Conservation (phyloP, 139 green algal species). For the Volvox africanus region DNA sequence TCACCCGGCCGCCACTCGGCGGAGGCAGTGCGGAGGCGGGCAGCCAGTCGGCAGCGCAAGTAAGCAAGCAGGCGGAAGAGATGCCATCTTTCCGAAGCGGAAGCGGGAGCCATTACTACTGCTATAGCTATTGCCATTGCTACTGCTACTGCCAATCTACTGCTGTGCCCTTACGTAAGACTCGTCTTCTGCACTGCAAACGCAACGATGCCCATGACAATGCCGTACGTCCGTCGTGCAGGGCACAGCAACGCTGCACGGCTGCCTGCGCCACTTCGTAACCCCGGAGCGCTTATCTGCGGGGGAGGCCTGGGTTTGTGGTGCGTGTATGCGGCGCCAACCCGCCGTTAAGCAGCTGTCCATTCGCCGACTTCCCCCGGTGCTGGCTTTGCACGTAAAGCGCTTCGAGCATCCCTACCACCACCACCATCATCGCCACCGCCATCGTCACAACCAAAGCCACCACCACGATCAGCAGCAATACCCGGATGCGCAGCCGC, state of each 20-base stretch:
- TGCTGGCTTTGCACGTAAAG: constrained; percentile 94
- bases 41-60: neutral
- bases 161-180: too few relatives aligned
- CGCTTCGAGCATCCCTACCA: constrained; percentile 84
- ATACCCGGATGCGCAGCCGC: neutral
- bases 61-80: neutral
- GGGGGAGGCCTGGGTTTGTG: constrained; percentile 70
- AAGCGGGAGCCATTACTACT: too few relatives aligned
- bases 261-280: constrained; percentile 85
- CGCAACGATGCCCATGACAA: too few relatives aligned
- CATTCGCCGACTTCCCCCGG: constrained; percentile 81
- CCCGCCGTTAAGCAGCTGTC: constrained; percentile 90
- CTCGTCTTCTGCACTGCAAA: too few relatives aligned
- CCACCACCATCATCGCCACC: constrained; percentile 11
- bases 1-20: neutral
- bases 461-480: neutral
- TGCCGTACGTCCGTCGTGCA: too few relatives aligned
- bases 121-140: too few relatives aligned
- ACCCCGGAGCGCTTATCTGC: constrained; percentile 74
- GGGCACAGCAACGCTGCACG: constrained; percentile 57
- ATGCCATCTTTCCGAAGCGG: too few relatives aligned
- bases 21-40: neutral
- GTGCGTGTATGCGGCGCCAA: constrained; percentile 56
- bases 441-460: neutral
- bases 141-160: too few relatives aligned